These are phyloP conservation scores for Ganoderma multipileum DNA, from an alignment of 1,284 basidiomycete genomes.

Conservation along the genomic window DNA sequence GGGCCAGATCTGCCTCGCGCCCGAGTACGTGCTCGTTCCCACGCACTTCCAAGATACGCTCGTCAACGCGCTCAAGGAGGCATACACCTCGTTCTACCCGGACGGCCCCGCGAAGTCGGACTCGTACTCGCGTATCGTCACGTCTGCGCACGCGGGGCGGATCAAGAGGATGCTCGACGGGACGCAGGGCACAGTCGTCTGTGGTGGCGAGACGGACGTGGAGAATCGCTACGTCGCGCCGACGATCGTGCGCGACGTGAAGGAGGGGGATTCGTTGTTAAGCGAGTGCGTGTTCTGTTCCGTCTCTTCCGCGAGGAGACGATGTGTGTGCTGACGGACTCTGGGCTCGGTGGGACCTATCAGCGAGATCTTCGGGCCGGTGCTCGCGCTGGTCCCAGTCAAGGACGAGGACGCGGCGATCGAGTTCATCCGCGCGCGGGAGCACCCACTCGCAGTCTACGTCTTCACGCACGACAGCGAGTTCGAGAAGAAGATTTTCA, in stretches of 20 bases:
- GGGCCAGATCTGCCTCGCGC: slow-evolving; percentile 75
- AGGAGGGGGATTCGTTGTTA: slow-evolving; percentile 73
- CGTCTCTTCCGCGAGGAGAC: background rate
- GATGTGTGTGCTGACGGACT: background rate
- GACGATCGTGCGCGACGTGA: slow-evolving; percentile 71
- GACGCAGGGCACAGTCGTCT: slow-evolving; percentile 74
- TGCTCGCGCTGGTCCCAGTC: slow-evolving; percentile 80
- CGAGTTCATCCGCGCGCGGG: slow-evolving; percentile 62
- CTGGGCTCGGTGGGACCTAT: background rate
- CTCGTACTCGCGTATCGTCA: slow-evolving; percentile 58
- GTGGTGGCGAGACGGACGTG: slow-evolving; percentile 75
- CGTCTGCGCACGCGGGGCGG: slow-evolving; percentile 62
- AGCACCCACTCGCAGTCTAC: slow-evolving; percentile 81
- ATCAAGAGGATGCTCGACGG: slow-evolving; percentile 68
- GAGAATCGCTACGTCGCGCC: slow-evolving; percentile 67
- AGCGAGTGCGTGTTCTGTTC: slow-evolving; percentile 56
- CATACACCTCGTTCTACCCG: slow-evolving; percentile 63
- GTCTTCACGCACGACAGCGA: slow-evolving; percentile 70
- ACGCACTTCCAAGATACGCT: slow-evolving; percentile 69
- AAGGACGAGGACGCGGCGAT: slow-evolving; percentile 78
- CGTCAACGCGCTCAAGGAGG: slow-evolving; percentile 64
- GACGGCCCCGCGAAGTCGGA: slow-evolving; percentile 52
- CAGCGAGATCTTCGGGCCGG: slow-evolving; percentile 48
- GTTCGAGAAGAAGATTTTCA: slow-evolving; percentile 72
- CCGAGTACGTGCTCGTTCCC: slow-evolving; percentile 84